phyloP scores from a whole-genome alignment of 106 monocot genomes.

The Phalaenopsis equestris region DNA sequence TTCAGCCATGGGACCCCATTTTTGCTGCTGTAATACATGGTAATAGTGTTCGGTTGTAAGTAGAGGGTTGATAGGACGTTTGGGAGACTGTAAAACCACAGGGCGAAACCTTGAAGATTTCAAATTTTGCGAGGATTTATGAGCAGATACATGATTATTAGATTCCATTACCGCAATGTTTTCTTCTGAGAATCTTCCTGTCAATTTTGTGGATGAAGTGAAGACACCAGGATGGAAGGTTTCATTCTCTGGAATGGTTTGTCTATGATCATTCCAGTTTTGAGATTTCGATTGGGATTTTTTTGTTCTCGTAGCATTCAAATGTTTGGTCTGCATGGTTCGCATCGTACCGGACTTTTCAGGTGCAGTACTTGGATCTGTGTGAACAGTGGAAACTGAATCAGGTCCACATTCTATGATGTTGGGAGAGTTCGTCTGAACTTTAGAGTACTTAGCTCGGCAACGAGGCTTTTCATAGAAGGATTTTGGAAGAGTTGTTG shows the following conservation, averaged over 20 bases:
- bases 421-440: constrained; percentile 17
- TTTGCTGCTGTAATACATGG: constrained; percentile 53
- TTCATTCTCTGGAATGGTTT: constrained; percentile 6
- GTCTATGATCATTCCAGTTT: constrained; percentile 18
- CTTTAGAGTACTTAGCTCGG: constrained; percentile 15
- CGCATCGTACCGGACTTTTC: constrained; percentile 16
- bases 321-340: constrained; percentile 25
- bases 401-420: constrained; percentile 5
- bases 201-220: constrained; percentile 13
- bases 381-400: constrained; percentile 17
- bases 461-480: constrained; percentile 33
- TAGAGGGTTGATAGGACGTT: constrained; percentile 21
- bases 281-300: background rate
- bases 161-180: background rate
- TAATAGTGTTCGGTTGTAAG: constrained; percentile 43
- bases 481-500: constrained; percentile 14
- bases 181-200: constrained; percentile 6
- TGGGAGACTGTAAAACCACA: background rate
- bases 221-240: constrained; percentile 30
- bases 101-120: constrained; percentile 22
- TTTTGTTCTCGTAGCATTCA: constrained; percentile 8
- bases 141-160: constrained; percentile 5
- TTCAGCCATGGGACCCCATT: constrained; percentile 62
- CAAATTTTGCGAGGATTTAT: constrained; percentile 24
- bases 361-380: constrained; percentile 4